Evolutionary conservation across 176 grass and related monocot genomes (phyloP).

Genomic region (Thinopyrum elongatum): DNA sequence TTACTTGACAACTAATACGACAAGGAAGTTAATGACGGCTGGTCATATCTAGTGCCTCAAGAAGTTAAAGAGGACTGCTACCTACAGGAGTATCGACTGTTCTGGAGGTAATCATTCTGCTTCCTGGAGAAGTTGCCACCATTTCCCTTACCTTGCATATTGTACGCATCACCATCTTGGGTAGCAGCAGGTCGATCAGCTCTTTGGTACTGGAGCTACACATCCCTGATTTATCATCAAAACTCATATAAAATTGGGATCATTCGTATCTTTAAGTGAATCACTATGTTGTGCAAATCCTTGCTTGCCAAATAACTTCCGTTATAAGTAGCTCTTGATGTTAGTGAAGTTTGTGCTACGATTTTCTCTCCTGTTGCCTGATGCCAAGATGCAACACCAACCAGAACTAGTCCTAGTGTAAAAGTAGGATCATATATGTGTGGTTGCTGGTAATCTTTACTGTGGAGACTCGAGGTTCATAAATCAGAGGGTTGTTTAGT

Average conservation of each 20-base stretch:
- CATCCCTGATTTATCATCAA: conserved; percentile 22
- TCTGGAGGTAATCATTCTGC: background rate
- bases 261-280: background rate
- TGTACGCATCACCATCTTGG: background rate
- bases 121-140: background rate
- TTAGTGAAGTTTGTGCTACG: too few relatives aligned
- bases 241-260: too few relatives aligned
- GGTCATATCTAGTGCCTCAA: conserved; percentile 3
- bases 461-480: background rate
- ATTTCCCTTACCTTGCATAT: conserved; percentile 14
- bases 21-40: conserved; percentile 17
- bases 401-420: too few relatives aligned
- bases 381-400: too few relatives aligned
- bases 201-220: conserved; percentile 22
- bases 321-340: background rate
- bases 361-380: too few relatives aligned
- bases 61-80: background rate
- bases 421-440: too few relatives aligned
- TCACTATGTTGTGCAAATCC: background rate
- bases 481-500: background rate
- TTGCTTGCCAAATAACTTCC: conserved; percentile 8
- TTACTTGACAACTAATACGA: conserved; percentile 25
- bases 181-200: background rate
- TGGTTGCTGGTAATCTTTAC: background rate
- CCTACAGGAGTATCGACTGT: conserved; percentile 11